Evolutionary conservation across 352 stramenopile species (phyloP), one percentile per base, ranked within the genome.

Genomic region (Phytophthora capsici): DNA sequence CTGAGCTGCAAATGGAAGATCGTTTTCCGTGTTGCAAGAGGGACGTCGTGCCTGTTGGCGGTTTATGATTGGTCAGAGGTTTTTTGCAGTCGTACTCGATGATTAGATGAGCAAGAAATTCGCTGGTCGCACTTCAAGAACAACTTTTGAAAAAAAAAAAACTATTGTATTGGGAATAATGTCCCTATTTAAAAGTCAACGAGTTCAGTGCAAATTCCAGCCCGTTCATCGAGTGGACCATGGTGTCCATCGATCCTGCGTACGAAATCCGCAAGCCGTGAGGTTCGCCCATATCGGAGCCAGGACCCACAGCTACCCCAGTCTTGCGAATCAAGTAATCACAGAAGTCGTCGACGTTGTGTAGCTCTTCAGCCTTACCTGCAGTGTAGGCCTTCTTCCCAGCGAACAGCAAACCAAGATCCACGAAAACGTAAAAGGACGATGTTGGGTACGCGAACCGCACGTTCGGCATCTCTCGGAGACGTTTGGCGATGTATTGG

Each of bases 361-460:
- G 23, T 13, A 89, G 57, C 30, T 68, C 53, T 37, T 80, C 58
- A 23, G 54, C 65, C 20, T 63, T 64, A 17, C 73, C 72, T 0
- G 55, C 41, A 2, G 62, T 75, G 45, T 62, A 77, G 16, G 70
- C 78, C 26, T 69, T 80, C 63, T 80, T 84, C 36, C 70, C 89
- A 17, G 77, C 71, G 51, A 94, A 91, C 57, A 87, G 84, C 38
- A 67, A 34, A 7, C 74, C 80, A 2, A 99, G 76, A 64, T 99
- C 94, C 16, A 97, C 81, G 38, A 99, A 91, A n/a, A 98, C 80
- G 69, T 99, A 99, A 75, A 99, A 99, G 9, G 97, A 94, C 12
- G 94, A 96, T 28, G 89, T 88, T 16, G 96, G 94, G 48, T 97
- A 82, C 14, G 86, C 75, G 30, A 93, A 94, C 3, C 61, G 75